Evolutionary conservation across 2,329 filamentous ascomycete species (phyloP), one percentile per base, ranked within the genome.

Genomic region (Diaporthe sp.): DNA sequence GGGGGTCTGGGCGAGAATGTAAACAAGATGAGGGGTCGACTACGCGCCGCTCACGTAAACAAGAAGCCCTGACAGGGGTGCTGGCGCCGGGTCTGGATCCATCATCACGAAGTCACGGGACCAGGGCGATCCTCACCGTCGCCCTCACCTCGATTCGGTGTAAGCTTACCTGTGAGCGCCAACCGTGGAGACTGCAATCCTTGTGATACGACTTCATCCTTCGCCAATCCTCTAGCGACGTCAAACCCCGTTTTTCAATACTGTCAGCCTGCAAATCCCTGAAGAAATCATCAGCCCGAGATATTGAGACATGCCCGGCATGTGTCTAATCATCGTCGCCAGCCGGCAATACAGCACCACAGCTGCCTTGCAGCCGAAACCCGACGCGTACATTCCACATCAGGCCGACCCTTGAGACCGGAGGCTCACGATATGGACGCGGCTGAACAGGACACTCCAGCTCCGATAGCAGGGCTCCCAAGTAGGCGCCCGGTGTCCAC

Each of bases 21-120:
- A 76, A 76, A 76, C 75, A 75, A 76, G 60, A 42, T 75, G 72
- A 76, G 72, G 72, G 75, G 57, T 49, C 44, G 37, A 39, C 19
- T 19, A 60, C 51, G 68, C 75, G 72, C 46, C n/a, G 62, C 67
- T 75, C 75, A 76, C 73, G 75, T 76, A 76, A 76, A 76, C 73
- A 76, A 71, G 37, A 57, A 76, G 68, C 75, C 73, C 73, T 76
- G 73, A 74, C 75, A 70, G 46, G 75, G 68, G 39, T 72, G 51
- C n/a, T 39, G 60, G 51, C 68, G 73, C 17, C 34, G 75, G 75
- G 75, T 76, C 75, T 75, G 73, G 10, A 28, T 17, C 28, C 3
- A 76, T 75, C 73, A 75, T 61, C 75, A 74, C 75, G 73, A 72
- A 71, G 73, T 76, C 75, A 76, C 73, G 68, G 72, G 75, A 39